A percentile compares a stretch with the other conserved stretches of the same genome.
phyloP scores from a whole-genome alignment of 2,329 filamentous ascomycete genomes.

The Teratosphaeria gauchensis region DNA sequence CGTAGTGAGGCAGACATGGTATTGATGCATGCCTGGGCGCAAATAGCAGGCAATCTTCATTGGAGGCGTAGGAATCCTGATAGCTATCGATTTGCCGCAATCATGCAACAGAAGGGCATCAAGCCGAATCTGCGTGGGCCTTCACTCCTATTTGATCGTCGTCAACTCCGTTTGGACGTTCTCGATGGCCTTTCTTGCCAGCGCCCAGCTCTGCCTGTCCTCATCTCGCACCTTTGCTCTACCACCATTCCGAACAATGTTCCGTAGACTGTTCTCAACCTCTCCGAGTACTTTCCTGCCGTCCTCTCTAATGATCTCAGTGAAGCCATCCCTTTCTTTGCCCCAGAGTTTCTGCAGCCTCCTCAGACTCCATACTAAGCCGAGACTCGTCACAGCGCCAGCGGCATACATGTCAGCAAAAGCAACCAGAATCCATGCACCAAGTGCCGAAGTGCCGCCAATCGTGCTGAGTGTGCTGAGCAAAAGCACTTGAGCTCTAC shows the following conservation, averaged over 20 bases:
- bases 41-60: not conserved
- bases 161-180: slow-evolving; percentile 39
- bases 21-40: not conserved
- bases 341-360: slow-evolving; percentile 53
- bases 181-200: slow-evolving; percentile 36
- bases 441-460: slow-evolving; percentile 44
- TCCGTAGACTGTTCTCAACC: slow-evolving; percentile 42
- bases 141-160: slow-evolving; percentile 9
- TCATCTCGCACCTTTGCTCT: slow-evolving; percentile 26
- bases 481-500: slow-evolving; percentile 43
- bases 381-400: slow-evolving; percentile 49
- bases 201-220: slow-evolving; percentile 30
- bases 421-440: slow-evolving; percentile 47
- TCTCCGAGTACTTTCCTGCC: slow-evolving; percentile 46
- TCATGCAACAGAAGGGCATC: not conserved
- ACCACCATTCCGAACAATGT: slow-evolving; percentile 37
- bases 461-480: slow-evolving; percentile 67
- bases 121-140: not conserved
- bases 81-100: not conserved
- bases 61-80: not conserved
- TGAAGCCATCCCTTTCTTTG: slow-evolving; percentile 42
- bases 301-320: slow-evolving; percentile 45
- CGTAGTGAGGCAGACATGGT: not conserved
- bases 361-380: slow-evolving; percentile 47
- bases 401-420: slow-evolving; percentile 47